Percentiles rank a stretch among this genome's conserved stretches.
Conservation (phyloP, 768 basidiomycete genomes). For the Xerocomus brunneocitrinus region DNA sequence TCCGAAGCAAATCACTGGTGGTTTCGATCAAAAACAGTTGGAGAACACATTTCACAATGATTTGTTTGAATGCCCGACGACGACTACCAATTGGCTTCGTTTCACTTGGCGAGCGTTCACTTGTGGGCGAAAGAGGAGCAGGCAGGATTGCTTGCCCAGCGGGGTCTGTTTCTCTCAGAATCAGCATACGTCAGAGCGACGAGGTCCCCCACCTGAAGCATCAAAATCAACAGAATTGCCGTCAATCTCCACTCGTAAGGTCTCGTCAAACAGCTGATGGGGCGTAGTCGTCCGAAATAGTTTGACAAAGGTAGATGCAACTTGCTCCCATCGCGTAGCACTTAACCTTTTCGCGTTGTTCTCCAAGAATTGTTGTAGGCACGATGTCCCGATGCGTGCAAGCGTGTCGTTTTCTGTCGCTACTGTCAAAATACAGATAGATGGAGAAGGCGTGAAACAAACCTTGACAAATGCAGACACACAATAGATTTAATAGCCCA, state of each 20-base stretch:
- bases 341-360: conserved; percentile 87
- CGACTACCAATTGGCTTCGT: conserved; percentile 60
- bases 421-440: conserved; percentile 3
- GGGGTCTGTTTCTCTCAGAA: conserved; percentile 37
- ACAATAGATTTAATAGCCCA: conserved; percentile 87
- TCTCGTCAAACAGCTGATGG: conserved; percentile 93
- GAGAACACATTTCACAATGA: conserved; percentile 99
- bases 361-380: conserved; percentile 93
- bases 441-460: not conserved
- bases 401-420: conserved; percentile 91
- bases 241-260: conserved; percentile 79
- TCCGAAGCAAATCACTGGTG: conserved; percentile 91
- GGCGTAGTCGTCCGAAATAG: conserved; percentile 98
- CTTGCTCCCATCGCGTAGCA: conserved; percentile 81
- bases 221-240: conserved; percentile 54
- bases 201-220: conserved; percentile 27
- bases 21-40: conserved; percentile 96
- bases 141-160: conserved; percentile 71
- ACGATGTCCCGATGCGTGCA: conserved; percentile 95
- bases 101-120: conserved; percentile 47
- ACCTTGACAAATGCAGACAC: conserved; percentile 99
- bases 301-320: conserved; percentile 89
- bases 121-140: conserved; percentile 81
- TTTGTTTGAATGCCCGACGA: conserved; percentile 90
- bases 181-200: conserved; percentile 7